A percentile compares a stretch with the other conserved stretches of the same genome.
phyloP scores from a whole-genome alignment of 1,284 basidiomycete genomes.

The Cutaneotrichosporon cavernicola region DNA sequence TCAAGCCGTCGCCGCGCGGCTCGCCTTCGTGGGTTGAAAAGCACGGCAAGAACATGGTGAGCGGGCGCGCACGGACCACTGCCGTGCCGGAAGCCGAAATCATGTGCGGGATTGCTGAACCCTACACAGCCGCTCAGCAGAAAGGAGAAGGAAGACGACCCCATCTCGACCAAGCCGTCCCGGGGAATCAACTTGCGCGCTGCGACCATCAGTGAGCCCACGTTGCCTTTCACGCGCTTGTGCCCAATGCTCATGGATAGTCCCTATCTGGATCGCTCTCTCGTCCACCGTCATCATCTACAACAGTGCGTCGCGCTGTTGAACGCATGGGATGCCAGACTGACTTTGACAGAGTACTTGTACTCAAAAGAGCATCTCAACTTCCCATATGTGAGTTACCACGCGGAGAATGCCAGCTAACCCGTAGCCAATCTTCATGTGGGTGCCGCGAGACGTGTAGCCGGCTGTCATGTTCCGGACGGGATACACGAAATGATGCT shows the following conservation, averaged over 20 bases:
- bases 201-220: slow-evolving; percentile 23
- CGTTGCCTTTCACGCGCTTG: neutral
- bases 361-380: slow-evolving; percentile 66
- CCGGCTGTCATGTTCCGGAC: slow-evolving; percentile 54
- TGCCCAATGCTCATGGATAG: slow-evolving; percentile 23
- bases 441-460: slow-evolving; percentile 12
- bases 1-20: neutral
- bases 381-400: slow-evolving; percentile 62
- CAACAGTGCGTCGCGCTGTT: slow-evolving; percentile 62
- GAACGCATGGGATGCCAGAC: neutral
- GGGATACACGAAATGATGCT: slow-evolving; percentile 48
- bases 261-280: slow-evolving; percentile 68
- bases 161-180: slow-evolving; percentile 3
- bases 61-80: neutral
- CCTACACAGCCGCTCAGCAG: neutral
- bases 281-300: slow-evolving; percentile 90
- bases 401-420: slow-evolving; percentile 15
- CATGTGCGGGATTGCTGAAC: neutral
- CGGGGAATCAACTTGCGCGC: slow-evolving; percentile 17
- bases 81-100: neutral
- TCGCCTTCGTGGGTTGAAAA: neutral
- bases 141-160: slow-evolving; percentile 5
- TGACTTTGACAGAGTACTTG: slow-evolving; percentile 60
- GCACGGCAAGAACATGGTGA: neutral
- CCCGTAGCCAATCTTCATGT: slow-evolving; percentile 50